Conservation (phyloP, 352 stramenopile species). For the Phytophthora hibernalis region DNA sequence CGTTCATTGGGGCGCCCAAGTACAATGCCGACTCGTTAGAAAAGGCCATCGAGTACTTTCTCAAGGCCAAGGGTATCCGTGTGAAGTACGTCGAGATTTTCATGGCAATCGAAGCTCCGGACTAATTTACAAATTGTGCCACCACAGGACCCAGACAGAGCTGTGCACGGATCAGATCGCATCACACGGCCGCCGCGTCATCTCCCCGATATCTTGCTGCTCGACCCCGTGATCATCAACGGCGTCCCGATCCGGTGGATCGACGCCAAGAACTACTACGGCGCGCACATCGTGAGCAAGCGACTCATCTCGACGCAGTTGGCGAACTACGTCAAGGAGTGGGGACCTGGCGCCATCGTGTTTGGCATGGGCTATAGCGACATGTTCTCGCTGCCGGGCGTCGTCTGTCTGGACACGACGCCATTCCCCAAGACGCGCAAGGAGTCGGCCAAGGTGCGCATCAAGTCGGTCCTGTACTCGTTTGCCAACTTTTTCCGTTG, state of each 20-base stretch:
- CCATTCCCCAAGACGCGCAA: slow-evolving; percentile 81
- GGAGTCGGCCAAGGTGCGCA: slow-evolving; percentile 72
- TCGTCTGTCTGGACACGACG: slow-evolving; percentile 85
- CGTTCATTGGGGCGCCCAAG: slow-evolving; percentile 69
- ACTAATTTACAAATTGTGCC: slow-evolving; percentile 6
- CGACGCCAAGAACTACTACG: slow-evolving; percentile 91
- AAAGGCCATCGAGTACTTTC: slow-evolving; percentile 73
- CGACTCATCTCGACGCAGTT: slow-evolving; percentile 83
- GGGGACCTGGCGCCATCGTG: slow-evolving; percentile 83
- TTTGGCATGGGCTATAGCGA: slow-evolving; percentile 90
- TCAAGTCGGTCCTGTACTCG: slow-evolving; percentile 82
- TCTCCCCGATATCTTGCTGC: slow-evolving; percentile 82
- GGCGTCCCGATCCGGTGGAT: slow-evolving; percentile 88
- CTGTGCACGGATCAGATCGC: slow-evolving; percentile 69
- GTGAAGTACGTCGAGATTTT: slow-evolving; percentile 59
- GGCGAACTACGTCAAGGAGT: slow-evolving; percentile 87
- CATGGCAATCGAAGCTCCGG: neutral
- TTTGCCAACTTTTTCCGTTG: slow-evolving; percentile 73
- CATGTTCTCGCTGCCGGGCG: slow-evolving; percentile 85
- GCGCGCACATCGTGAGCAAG: slow-evolving; percentile 90
- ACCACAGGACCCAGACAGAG: slow-evolving; percentile 68
- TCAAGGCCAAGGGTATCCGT: slow-evolving; percentile 76
- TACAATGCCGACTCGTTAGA: slow-evolving; percentile 84
- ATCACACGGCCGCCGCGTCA: slow-evolving; percentile 73
- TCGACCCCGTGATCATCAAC: slow-evolving; percentile 87